Conservation (phyloP, 1,284 basidiomycete genomes). For the Cerrena zonata region DNA sequence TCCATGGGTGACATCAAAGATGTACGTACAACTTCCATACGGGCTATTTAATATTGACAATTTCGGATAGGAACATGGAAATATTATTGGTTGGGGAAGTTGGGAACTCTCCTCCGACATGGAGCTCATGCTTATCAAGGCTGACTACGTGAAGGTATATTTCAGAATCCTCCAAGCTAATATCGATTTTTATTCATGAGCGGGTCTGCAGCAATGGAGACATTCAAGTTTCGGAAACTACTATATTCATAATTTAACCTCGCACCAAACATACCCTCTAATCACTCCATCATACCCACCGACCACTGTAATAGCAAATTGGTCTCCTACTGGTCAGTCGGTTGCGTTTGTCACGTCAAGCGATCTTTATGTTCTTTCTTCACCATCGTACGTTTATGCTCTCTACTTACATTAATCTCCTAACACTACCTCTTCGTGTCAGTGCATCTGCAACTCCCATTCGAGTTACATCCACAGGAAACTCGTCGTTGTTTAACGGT, state of each 20-base stretch:
- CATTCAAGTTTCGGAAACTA: slow-evolving; percentile 85
- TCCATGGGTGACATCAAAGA: slow-evolving; percentile 54
- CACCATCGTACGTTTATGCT: slow-evolving; percentile 42
- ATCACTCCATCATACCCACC: slow-evolving; percentile 62
- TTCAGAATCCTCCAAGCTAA: slow-evolving; percentile 3
- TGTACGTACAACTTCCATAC: slow-evolving; percentile 33
- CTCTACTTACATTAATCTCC: slow-evolving; percentile 3
- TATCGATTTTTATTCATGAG: slow-evolving; percentile 2
- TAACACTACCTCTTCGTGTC: background rate
- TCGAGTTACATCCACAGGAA: slow-evolving; percentile 78
- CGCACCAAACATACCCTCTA: slow-evolving; percentile 63
- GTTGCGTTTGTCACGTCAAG: slow-evolving; percentile 81
- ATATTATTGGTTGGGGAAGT: slow-evolving; percentile 43
- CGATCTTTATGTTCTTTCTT: slow-evolving; percentile 77
- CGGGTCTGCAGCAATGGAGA: slow-evolving; percentile 74
- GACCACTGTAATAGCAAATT: slow-evolving; percentile 70
- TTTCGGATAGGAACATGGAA: slow-evolving; percentile 44
- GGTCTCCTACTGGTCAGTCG: slow-evolving; percentile 78
- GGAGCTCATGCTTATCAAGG: slow-evolving; percentile 78
- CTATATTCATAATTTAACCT: slow-evolving; percentile 69
- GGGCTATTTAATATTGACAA: background rate
- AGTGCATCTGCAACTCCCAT: slow-evolving; percentile 49
- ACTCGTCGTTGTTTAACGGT: slow-evolving; percentile 83
- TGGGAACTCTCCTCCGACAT: slow-evolving; percentile 86
- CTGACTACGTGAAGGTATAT: slow-evolving; percentile 64